Evolutionary conservation across 2,329 filamentous ascomycete genomes (phyloP), one percentile per base, ranked within the genome.

Genomic region (Gnomoniopsis smithogilvyi): DNA sequence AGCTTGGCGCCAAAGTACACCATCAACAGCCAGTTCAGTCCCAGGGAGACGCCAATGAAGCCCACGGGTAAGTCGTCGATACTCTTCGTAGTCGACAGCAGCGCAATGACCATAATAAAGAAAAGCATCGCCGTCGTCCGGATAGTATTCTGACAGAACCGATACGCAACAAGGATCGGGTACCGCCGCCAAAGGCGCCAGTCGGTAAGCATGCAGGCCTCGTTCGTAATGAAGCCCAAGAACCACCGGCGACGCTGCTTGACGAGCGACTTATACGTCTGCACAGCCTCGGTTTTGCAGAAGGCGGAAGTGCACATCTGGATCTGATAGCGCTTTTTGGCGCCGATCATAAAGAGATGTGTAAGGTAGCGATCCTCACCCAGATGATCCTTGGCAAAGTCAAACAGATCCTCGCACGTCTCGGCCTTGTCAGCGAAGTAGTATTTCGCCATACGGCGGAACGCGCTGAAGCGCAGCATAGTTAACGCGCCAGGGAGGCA

Each of bases 171-270:
- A 47, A 99, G 81, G 54, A 96, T 81, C 0, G 95, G 92, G 73
- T 98, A 98, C 54, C 91, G 85, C 72, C 84, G 90, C 94, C 94
- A 98, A 30, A 98, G 80, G 60, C 95, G 86, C 73, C 90, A 86
- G 74, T 98, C 94, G 1, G 95, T 98, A 76, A 99, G 79, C 95
- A 98, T 97, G 76, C 93, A 97, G 8, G 92, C 94, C 73, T 98
- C 94, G 73, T 99, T 99, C 17, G 94, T 97, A 76, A 98, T 93
- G 74, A 96, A 97, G 33, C 94, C 94, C 47, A 98, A 80, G 72
- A 98, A 98, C 95, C 95, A 99, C 70, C 95, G 85, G 57, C 94
- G 88, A 61, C 95, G 88, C 77, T 99, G 95, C 79, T 98, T 97
- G 71, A 97, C 81, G 50, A 99, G 83, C 66, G 90, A 92, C 59